Evolutionary conservation across 2,329 filamentous ascomycete species (phyloP), one percentile per base, ranked within the genome.

Genomic region (Sporothrix humicola): DNA sequence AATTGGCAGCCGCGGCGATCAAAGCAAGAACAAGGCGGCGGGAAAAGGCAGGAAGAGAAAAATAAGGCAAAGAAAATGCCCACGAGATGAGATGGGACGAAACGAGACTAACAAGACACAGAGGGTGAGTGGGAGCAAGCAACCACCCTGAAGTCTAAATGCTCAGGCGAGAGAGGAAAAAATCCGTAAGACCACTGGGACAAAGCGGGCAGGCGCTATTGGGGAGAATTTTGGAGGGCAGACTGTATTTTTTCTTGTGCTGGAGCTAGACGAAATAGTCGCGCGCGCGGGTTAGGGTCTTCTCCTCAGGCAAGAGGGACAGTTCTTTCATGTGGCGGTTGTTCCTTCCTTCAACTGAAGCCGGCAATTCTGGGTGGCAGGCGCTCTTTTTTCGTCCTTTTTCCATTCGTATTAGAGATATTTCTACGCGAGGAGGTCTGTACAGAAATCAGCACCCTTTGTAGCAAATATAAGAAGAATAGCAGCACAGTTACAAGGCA

Each of bases 181-280:
- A 13, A 17, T 44, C 26, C 15, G n/a, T 15, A 48, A 9, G 12
- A 10, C n/a, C 61, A 26, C 46, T 68, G 46, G 46, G 23, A 68
- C 46, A 52, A 37, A 68, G 23, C 44, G 44, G 65, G 50, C 66
- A 56, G 26, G 66, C 31, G 50, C 31, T 69, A 31, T 37, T 69
- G 48, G 50, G 26, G 31, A 8, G 13, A 48, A 26, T n/a, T 56
- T 59, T 59, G 50, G 50, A 44, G 65, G 20, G 42, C 61, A 42
- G 20, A 52, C 20, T 52, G 65, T 44, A 26, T 46, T 59, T 69
- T 69, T 73, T 72, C 54, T 74, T 69, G 73, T 76, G 76, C 66
- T 71, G 73, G 31, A 76, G 75, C 73, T 73, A 74, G 71, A 42
- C 65, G 26, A 72, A 72, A 65, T 44, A 52, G 70, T 42, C 48